Evolutionary conservation across 208 protist species (phyloP).

Genomic region (Leishmania aethiopica): DNA sequence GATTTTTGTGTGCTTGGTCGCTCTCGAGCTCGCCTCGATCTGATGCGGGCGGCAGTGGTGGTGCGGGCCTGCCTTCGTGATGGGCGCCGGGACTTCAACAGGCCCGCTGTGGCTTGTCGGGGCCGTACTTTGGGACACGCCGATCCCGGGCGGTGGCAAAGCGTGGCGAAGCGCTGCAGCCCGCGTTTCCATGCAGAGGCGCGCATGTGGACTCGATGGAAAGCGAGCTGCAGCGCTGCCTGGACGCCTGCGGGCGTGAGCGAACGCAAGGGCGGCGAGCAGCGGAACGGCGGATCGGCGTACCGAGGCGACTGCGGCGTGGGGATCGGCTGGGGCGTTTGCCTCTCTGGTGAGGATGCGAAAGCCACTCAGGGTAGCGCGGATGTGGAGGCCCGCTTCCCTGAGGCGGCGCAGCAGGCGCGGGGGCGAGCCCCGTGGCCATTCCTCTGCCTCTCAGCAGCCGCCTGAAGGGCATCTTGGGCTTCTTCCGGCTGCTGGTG

Average conservation of each 20-base stretch:
- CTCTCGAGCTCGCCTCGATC: background rate
- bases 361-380: background rate
- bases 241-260: no score
- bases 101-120: slow-evolving; percentile 7
- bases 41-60: background rate
- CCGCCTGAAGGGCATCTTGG: no score
- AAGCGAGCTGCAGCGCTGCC: no score
- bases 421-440: no score
- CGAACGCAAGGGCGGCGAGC: background rate
- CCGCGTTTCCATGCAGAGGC: background rate
- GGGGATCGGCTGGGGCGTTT: background rate
- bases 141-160: background rate
- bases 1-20: background rate
- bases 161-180: background rate
- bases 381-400: no score
- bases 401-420: no score
- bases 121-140: slow-evolving; percentile 9
- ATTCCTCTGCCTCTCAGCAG: slow-evolving; percentile 3
- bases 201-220: no score
- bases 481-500: background rate
- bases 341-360: background rate
- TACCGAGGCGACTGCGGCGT: background rate
- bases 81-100: background rate
- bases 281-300: background rate
- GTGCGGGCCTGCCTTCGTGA: background rate